Base-by-base conservation (phyloP, 2,329 filamentous ascomycete genomes). In the Verticillium klebahnii region DNA sequence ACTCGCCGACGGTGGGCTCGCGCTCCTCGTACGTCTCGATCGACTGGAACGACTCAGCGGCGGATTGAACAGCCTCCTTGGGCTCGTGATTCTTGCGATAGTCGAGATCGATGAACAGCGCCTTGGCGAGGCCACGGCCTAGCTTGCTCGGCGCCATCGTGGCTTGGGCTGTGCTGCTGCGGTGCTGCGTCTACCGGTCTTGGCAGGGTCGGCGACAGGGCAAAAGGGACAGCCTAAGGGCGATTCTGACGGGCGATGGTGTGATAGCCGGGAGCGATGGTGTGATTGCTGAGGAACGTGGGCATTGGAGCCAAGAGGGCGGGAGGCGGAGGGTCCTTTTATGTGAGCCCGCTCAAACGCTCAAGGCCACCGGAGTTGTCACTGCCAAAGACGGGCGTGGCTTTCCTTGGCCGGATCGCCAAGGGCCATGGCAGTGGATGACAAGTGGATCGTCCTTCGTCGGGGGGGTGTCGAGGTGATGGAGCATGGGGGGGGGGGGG, bases 1-100 rank as follows among this genome's bases (percentile, higher is more conserved):
- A 79, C 63, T 80, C 77, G 6, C 62, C 65, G n/a, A 78, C 72
- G 11, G 77, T 79, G 8, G 76, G 77, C 63, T 80, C 77, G n/a
- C 67, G 66, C 67, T 79, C 77, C 31, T 64, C 61, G n/a, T 66
- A 66, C 34, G 61, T 55, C 56, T 66, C 64, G 40, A 65, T 61
- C 29, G 65, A 63, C 56, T 64, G 56, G 56, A 71, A 66, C 0
- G 63, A 68, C 2, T 61, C 62, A 5, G 70, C 71, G 25, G 70
- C 69, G n/a, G 69, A 67, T 45, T 67, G 63, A 45, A 73, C 63
- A 39, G 68, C 63, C 23, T 69, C 67, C 19, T 60, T 63, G 1
- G 71, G 71, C 62, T 72, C 69, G 25, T 66, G 57, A 31, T 65
- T 65, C 14, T 65, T 62, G 36, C 70, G 70, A 58, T 69, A 69